These are phyloP conservation scores for Rhodomyrtus tomentosa DNA, from an alignment of 345 rosid genomes.

Conservation along the genomic window DNA sequence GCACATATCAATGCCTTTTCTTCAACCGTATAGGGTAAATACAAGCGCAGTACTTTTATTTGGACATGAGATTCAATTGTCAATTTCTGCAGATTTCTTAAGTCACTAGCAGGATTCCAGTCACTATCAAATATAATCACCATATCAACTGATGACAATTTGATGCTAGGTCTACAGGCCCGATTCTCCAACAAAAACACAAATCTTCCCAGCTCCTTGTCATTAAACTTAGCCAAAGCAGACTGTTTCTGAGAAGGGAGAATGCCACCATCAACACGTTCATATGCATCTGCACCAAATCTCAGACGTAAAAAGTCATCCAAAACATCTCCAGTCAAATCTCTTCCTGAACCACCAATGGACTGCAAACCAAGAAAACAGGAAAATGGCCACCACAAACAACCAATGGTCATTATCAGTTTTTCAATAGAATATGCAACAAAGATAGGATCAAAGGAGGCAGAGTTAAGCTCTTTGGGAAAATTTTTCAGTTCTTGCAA, in stretches of 20 bases:
- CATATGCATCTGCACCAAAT: slow-evolving; percentile 75
- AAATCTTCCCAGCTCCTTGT: slow-evolving; percentile 49
- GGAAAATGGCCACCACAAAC: neutral
- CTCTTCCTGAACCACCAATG: slow-evolving; percentile 34
- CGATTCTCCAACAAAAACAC: slow-evolving; percentile 78
- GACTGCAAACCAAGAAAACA: slow-evolving; percentile 27
- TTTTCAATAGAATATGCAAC: neutral
- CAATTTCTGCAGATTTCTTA: slow-evolving; percentile 60
- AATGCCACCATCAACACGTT: slow-evolving; percentile 48
- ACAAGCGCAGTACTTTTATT: slow-evolving; percentile 67
- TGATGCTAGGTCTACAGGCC: slow-evolving; percentile 62
- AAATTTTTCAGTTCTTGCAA: neutral
- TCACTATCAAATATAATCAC: slow-evolving; percentile 74
- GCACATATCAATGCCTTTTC: slow-evolving; percentile 67
- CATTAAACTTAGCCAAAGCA: slow-evolving; percentile 57
- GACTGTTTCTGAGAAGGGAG: slow-evolving; percentile 30
- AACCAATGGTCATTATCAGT: neutral
- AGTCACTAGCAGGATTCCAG: slow-evolving; percentile 62
- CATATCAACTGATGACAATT: slow-evolving; percentile 55
- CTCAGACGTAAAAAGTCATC: slow-evolving; percentile 67
- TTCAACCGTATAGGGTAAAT: slow-evolving; percentile 63
- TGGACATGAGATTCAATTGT: slow-evolving; percentile 43
- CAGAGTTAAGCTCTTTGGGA: neutral
- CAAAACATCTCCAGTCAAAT: slow-evolving; percentile 64
- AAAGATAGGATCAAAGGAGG: neutral